These are phyloP conservation scores for Fragosphaeria purpurea DNA, from an alignment of 2,329 filamentous ascomycete genomes.

Conservation along the genomic window DNA sequence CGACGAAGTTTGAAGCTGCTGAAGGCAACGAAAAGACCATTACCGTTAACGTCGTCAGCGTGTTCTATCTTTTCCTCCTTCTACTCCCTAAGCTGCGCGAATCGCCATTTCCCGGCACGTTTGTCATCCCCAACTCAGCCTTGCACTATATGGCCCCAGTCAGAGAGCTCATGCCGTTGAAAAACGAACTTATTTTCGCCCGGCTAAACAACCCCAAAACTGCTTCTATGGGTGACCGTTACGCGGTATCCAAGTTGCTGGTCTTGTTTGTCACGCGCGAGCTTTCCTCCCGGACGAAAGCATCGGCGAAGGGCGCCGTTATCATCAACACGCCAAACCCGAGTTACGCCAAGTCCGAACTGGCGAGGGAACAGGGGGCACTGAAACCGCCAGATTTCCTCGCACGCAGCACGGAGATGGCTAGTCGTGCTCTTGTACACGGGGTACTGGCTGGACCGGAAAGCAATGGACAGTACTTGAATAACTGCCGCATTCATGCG, in stretches of 20 bases:
- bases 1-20: constrained; percentile 22
- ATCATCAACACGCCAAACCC: constrained; percentile 31
- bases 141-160: constrained; percentile 16
- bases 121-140: constrained; percentile 17
- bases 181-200: constrained; percentile 16
- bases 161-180: constrained; percentile 13
- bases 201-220: constrained; percentile 20
- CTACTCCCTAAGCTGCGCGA: constrained; percentile 22
- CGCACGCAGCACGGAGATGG: constrained; percentile 35
- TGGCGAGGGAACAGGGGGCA: constrained; percentile 9
- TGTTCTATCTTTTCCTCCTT: constrained; percentile 20
- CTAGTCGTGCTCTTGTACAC: constrained; percentile 24
- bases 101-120: constrained; percentile 9
- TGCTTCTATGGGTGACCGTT: constrained; percentile 20
- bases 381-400: constrained; percentile 13
- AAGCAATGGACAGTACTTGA: constrained; percentile 23
- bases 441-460: constrained; percentile 21
- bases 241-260: constrained; percentile 20
- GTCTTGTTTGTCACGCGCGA: constrained; percentile 17
- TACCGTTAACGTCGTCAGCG: constrained; percentile 22
- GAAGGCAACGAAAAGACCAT: constrained; percentile 33
- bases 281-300: constrained; percentile 13
- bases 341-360: constrained; percentile 28
- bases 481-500: constrained; percentile 11
- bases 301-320: constrained; percentile 8